Evolutionary conservation across 768 basidiomycete species (phyloP).

Genomic region (Boletus rubescentipes): DNA sequence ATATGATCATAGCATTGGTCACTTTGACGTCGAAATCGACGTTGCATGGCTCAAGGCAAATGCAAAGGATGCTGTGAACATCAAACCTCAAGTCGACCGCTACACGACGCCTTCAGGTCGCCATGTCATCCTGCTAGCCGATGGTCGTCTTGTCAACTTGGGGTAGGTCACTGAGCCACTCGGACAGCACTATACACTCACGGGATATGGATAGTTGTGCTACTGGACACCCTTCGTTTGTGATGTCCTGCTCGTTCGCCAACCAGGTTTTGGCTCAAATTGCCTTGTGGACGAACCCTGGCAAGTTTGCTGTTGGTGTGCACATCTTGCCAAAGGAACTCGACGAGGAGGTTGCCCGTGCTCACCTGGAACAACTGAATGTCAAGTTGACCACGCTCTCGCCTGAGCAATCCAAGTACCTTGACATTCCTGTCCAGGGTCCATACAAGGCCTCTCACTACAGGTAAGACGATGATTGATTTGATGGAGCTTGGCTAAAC

Average conservation of each 20-base stretch:
- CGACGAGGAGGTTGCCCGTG: conserved; percentile 98
- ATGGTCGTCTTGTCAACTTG: conserved; percentile 98
- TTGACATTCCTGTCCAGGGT: conserved; percentile 84
- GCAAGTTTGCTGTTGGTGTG: conserved; percentile 93
- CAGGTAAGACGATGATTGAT: conserved; percentile 39
- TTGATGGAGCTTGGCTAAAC: not conserved
- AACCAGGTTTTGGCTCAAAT: conserved; percentile 99
- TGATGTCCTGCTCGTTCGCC: conserved; percentile 99
- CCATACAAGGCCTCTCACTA: conserved; percentile 76
- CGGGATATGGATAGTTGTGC: conserved; percentile 60
- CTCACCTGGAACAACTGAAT: conserved; percentile 87
- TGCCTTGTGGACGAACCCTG: conserved; percentile 91
- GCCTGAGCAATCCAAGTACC: conserved; percentile 79
- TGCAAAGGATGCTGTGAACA: conserved; percentile 77
- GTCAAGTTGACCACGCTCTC: conserved; percentile 87
- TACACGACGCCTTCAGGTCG: conserved; percentile 91
- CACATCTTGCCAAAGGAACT: conserved; percentile 99
- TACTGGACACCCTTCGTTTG: conserved; percentile 98
- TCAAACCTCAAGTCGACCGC: conserved; percentile 99
- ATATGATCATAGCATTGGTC: conserved; percentile 60
- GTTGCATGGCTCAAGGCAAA: conserved; percentile 98
- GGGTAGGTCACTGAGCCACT: conserved; percentile 50
- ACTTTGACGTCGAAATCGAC: conserved; percentile 90
- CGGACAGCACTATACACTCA: conserved; percentile 2
- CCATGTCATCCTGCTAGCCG: conserved; percentile 96